Evolutionary conservation across 139 green algal genomes (phyloP), one percentile per base, ranked within the genome.

Genomic region (Parachlorella kessleri): DNA sequence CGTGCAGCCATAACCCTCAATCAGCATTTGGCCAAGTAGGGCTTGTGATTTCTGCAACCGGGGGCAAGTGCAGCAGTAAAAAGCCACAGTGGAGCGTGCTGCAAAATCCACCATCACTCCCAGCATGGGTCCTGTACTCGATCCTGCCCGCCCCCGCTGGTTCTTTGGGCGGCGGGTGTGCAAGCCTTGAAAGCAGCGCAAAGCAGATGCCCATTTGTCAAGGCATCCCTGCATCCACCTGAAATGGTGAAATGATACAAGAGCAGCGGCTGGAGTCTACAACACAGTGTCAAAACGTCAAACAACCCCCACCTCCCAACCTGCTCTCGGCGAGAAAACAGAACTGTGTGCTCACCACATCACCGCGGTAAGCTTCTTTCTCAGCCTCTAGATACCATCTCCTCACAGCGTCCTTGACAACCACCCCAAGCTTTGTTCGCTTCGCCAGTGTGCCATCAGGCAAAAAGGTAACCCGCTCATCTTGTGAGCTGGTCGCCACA

Each of bases 381-480:
- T 92, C 83, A 0, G 92, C 87, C 41, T 96, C 92, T n/a, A 88
- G 77, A 85, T 93, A 95, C 92, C 92, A 95, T 2, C 91, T 84
- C 37, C 89, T 85, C 39, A 96, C 85, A 2, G 90, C 92, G 66
- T 96, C 90, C 0, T 77, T 70, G 1, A 94, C 90, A 3, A 94
- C 89, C 9, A 76, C 76, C 28, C 84, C 87, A 1, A 94, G 81
- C 24, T 70, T 73, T 7, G 59, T 72, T 6, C 35, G 76, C 39
- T 74, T 63, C 42, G 68, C 37, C 68, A 86, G 70, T 1, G 53
- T 40, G 18, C 81, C 81, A 55, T 86, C 81, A 18, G 68, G 33
- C 42, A 82, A 55, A 59, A 59, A 59, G 14, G 48, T 59, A 14
- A 59, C 48, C 48, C 14, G 14, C 48, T 59, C 48, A 18, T 59